Base-by-base conservation (phyloP, 345 rosid species). In the Alliaria petiolata region DNA sequence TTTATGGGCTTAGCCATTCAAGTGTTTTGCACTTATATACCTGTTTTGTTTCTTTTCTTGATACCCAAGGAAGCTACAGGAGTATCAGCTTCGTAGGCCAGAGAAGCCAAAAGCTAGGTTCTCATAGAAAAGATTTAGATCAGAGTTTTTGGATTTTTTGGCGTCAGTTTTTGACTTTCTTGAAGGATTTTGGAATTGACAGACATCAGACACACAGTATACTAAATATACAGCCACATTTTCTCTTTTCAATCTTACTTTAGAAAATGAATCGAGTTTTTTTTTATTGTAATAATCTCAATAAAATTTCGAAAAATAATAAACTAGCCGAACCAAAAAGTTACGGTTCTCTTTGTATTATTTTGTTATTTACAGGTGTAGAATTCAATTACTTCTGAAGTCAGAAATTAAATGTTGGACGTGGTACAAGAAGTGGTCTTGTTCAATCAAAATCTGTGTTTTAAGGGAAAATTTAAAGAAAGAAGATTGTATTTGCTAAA, bases 31-130 rank as follows among this genome's bases (percentile, higher is more conserved):
- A 89, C 80, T 49, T 87, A 77, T 49, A 65, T 95, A n/a, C 99
- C 99, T 1, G 68, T 89, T 22, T 76, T 78, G 61, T 79, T 95
- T 44, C 82, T 95, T 34, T 91, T 86, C 72, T 68, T 95, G 84
- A 91, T 95, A 71, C 98, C 98, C 0, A 89, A 89, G 78, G 90
- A 85, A 64, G 99, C 96, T 60, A 88, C 98, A 19, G 99, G 98
- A 67, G 60, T 82, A 67, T 85, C 99, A 33, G 70, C 90, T 16
- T 86, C 83, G 74, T 75, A 75, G 69, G 20, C 34, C 62, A 33
- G 0, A 49, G 47, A 3, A 12, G 53, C 30, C 30, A 4, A 28
- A 50, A 42, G 30, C 17, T 66, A 47, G 14, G 14, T 28, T 47
- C 53, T 30, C 52, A 20, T 65, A 65, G 62, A 34, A 62, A 22